Evolutionary conservation across 768 basidiomycete species (phyloP).

Genomic region (Myochromella boudieri): DNA sequence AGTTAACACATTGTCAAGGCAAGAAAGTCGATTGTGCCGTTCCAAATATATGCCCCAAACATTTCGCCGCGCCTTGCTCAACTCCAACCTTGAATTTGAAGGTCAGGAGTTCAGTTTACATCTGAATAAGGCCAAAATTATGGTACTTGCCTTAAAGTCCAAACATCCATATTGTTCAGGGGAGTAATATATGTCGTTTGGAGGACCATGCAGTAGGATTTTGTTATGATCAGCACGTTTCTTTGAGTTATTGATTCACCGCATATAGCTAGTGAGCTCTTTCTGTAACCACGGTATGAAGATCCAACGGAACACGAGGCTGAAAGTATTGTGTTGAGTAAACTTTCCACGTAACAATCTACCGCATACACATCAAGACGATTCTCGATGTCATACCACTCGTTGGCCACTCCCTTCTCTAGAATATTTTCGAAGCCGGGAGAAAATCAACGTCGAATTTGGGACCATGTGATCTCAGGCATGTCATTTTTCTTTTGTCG

Average conservation of each 20-base stretch:
- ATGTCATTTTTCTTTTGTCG: constrained; percentile 37
- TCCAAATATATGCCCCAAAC: too few species aligned
- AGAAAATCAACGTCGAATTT: constrained; percentile 24
- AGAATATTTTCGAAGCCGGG: constrained; percentile 34
- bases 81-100: too few species aligned
- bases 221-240: constrained; percentile 32
- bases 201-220: constrained; percentile 38
- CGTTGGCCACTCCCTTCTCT: constrained; percentile 25
- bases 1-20: too few species aligned
- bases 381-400: constrained; percentile 28
- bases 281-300: constrained; percentile 40
- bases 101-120: too few species aligned
- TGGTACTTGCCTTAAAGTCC: constrained; percentile 43
- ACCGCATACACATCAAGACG: constrained; percentile 22
- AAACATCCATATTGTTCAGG: constrained; percentile 25
- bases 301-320: constrained; percentile 36
- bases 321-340: neutral
- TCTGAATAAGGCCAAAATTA: too few species aligned
- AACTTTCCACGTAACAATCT: neutral
- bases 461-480: constrained; percentile 42
- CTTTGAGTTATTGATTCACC: constrained; percentile 21
- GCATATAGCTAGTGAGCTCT: constrained; percentile 31
- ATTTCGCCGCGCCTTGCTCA: too few species aligned
- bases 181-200: constrained; percentile 28
- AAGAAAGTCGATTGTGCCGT: too few species aligned